A percentile compares a stretch with the other conserved stretches of the same genome.
Conservation (phyloP, 78 protist genomes). For the Polysphondylium violaceum region DNA sequence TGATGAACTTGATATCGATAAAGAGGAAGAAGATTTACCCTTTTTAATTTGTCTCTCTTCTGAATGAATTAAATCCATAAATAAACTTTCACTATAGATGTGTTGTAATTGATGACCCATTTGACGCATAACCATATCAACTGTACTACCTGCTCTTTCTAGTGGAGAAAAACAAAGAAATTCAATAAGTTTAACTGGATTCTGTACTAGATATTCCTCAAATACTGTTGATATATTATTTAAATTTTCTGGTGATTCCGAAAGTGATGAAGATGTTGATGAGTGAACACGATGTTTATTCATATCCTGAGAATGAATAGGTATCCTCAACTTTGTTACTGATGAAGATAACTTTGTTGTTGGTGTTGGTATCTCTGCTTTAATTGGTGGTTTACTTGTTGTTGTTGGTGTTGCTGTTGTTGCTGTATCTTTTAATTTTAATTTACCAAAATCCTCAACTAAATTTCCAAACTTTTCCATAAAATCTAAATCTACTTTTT, state of each 20-base stretch:
- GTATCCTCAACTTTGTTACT: neutral
- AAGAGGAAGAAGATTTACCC: constrained; percentile 1
- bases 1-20: neutral
- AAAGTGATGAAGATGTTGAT: neutral
- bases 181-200: constrained; percentile 57
- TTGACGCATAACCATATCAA: constrained; percentile 36
- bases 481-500: constrained; percentile 34
- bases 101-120: constrained; percentile 43
- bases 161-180: constrained; percentile 67
- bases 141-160: constrained; percentile 54
- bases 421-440: too few relatives aligned
- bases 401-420: neutral
- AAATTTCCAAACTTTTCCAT: constrained; percentile 21
- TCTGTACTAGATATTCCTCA: constrained; percentile 18
- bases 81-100: constrained; percentile 6
- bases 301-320: neutral
- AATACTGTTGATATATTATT: constrained; percentile 18
- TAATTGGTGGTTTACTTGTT: neutral
- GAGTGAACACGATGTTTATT: neutral
- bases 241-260: constrained; percentile 32
- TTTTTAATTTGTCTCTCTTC: constrained; percentile 9
- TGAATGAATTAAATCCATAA: constrained; percentile 60
- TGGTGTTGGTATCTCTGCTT: neutral
- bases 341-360: neutral
- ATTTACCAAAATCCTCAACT: constrained; percentile 15